Base-by-base conservation (phyloP, 1,284 basidiomycete species). In the Ustilago cynodontis region DNA sequence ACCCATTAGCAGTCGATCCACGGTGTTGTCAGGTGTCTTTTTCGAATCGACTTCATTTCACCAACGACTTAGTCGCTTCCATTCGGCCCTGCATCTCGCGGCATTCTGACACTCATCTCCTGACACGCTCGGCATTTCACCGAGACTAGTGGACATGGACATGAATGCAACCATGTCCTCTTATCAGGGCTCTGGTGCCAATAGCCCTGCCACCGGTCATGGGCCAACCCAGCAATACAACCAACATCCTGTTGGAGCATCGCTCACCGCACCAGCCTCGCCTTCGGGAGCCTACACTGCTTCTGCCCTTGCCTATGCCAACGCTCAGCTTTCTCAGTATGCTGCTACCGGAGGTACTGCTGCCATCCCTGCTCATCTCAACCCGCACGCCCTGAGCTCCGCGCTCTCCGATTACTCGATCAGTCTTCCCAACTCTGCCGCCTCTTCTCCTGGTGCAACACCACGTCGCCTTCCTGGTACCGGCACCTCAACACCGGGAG, bases 281-380 rank as follows among this genome's bases (percentile, higher is more conserved):
- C 75, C 75, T 14, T 72, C 70, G 14, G 70, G 70, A 28, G 70
- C 70, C 50, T 77, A 77, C 50, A 69, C 73, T 14, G 64, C 69
- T 6, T 75, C 71, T 10, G 78, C 78, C 11, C 70, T 81, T 28
- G 80, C 79, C 29, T 80, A 80, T 35, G 80, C 80, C 56, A 82
- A 81, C 20, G 80, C 80, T 52, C 79, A 81, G 71, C 75, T 82
- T 8, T 76, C 72, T 28, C 73, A 81, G 41, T 82, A 77, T 45
- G 77, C 71, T 39, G 59, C 71, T n/a, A 68, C 71, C 3, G 71
- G 71, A n/a, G 74, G 77, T 9, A 3, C 66, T 14, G 65, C 70
- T 35, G 78, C 71, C 7, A 29, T 78, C 9, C 73, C 80, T 14
- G 70, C 78, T 8, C 73, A 79, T 58, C 78, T 80, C 57, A 77